Evolutionary conservation across 2,329 filamentous ascomycete species (phyloP), one percentile per base, ranked within the genome.

Genomic region (Hypocreales sp.): DNA sequence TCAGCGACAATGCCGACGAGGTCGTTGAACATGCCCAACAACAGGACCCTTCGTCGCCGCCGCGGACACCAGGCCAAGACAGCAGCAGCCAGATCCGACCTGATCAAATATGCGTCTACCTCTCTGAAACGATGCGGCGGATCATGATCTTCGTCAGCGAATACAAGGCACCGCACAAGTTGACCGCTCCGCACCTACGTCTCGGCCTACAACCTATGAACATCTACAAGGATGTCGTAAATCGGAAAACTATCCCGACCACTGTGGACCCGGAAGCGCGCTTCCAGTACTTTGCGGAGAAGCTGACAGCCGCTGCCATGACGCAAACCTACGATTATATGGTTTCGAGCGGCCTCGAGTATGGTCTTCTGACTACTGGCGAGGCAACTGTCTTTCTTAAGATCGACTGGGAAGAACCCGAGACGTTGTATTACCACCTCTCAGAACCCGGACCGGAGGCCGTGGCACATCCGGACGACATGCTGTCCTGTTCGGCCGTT

Each of bases 311-410:
- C 7, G 51, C 59, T 15, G 51, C 60, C 10, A 40, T 67, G 20
- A 57, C 56, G 5, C 54, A 67, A 40, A 55, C 50, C 1, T 67
- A 58, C 36, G 50, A 58, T 20, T 64, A 65, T 38, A 67, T 67
- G 51, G 50, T 67, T 8, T 37, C 56, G 26, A 43, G 41, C 10
- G 55, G 62, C 0, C 43, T 62, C 6, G 48, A 57, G 30, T 60
- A 58, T 33, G 49, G 60, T 9, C 44, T 49, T 15, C 30, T 65
- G n/a, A 53, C 45, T 9, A 62, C 53, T 1, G 53, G 56, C 19
- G 51, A 63, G 35, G 48, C 50, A 1, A 53, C 51, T 26, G 50
- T 61, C 17, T 63, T 61, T 32, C 46, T 64, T 13, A 49, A 46
- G 20, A 32, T 60, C 11, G 34, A 50, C 28, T 48, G 35, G 41